Evolutionary conservation across 495 filamentous ascomycete genomes (phyloP), one percentile per base, ranked within the genome.

Genomic region (Trichodelitschia bisporula): DNA sequence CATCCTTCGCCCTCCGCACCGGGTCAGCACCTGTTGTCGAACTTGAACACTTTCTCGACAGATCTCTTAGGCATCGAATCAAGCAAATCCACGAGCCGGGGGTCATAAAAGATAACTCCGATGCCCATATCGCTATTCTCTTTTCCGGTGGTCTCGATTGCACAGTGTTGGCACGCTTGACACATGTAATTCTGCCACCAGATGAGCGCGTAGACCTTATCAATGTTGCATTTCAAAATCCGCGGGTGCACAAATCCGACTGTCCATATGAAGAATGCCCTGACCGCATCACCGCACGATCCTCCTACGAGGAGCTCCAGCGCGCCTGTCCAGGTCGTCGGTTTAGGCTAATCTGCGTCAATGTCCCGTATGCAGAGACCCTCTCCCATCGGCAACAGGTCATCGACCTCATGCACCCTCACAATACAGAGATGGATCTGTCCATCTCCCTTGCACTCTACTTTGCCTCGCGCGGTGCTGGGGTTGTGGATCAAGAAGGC

Each of bases 401-500:
- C 2, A 61, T 78, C 21, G 60, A 63, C 1, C 60, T 99, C 10
- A 86, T 95, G 41, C 62, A 72, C 40, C 86, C 86, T 0, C 86
- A 95, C 48, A 80, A 90, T 41, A 95, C 86, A 0, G 89, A 93
- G 48, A 99, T 99, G 86, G 86, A 99, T 43, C 60, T 93, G 2
- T 95, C 89, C n/a, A 95, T 99, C 40, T 75, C 74, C 2, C 68
- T 64, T 31, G 86, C 86, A 0, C 61, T 95, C 27, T 95, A 92
- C 53, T 97, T 97, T 46, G 79, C 86, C 3, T 69, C 84, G 4
- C 67, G 83, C 9, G 84, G 80, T 4, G 55, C 54, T 32, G 86
- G 84, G 0, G 26, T 14, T 15, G 20, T 31, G 8, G 27, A 6
- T 16, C n/a, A n/a, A n/a, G n/a, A n/a, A n/a, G n/a, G n/a, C n/a